Percentiles rank a stretch among this genome's conserved stretches.
Conservation (phyloP, 805 yeast species). For the Pichia phayaonensis region DNA sequence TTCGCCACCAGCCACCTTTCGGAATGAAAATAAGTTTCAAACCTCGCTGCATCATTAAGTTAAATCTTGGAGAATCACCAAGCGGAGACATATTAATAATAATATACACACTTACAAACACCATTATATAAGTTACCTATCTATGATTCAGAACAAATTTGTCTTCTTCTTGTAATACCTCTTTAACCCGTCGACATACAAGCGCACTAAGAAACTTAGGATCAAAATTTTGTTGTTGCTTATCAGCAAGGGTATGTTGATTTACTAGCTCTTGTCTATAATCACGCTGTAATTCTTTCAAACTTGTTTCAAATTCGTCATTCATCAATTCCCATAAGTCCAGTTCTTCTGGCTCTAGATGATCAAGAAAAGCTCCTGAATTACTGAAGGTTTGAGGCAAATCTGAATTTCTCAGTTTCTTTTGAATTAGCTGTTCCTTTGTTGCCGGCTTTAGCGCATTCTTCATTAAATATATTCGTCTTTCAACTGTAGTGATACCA, state of each 20-base stretch:
- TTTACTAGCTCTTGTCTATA: not conserved
- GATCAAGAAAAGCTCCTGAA: slow-evolving; percentile 21
- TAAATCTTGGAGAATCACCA: too few relatives aligned
- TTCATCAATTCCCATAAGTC: slow-evolving; percentile 27
- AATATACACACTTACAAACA: too few relatives aligned
- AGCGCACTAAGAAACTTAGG: not conserved
- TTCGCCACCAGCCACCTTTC: not conserved
- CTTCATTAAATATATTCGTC: slow-evolving; percentile 21
- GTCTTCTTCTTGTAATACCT: not conserved
- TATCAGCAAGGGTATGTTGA: not conserved
- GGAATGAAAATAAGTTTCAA: not conserved
- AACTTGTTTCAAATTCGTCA: slow-evolving; percentile 26
- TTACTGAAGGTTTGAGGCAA: slow-evolving; percentile 24
- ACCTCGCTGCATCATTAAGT: not conserved
- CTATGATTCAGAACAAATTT: not conserved
- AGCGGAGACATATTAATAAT: too few relatives aligned
- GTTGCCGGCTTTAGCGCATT: slow-evolving; percentile 22
- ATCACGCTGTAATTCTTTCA: slow-evolving; percentile 15
- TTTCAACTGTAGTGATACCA: slow-evolving; percentile 13
- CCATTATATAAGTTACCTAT: too few relatives aligned
- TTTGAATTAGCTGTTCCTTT: slow-evolving; percentile 18
- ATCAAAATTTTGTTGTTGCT: not conserved
- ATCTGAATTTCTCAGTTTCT: slow-evolving; percentile 18
- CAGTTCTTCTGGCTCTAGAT: slow-evolving; percentile 24
- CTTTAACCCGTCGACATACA: not conserved